Conservation (phyloP, 2,329 filamentous ascomycete species). For the Malbranchea zuffiana region DNA sequence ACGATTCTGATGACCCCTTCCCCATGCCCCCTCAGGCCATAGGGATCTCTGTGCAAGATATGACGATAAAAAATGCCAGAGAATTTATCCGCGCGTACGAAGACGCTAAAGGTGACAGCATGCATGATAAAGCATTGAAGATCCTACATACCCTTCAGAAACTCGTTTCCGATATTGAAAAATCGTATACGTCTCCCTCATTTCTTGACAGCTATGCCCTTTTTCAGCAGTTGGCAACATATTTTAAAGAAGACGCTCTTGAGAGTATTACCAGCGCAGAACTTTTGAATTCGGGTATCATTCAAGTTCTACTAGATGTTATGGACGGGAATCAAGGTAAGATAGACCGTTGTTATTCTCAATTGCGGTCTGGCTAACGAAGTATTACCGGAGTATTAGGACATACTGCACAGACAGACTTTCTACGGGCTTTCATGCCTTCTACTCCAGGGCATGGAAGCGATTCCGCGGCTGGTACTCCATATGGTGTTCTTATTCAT, state of each 20-base stretch:
- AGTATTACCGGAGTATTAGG: background rate
- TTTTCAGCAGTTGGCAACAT: conserved; percentile 64
- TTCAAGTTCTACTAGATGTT: conserved; percentile 69
- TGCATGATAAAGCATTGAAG: conserved; percentile 66
- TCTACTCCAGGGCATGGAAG: conserved; percentile 51
- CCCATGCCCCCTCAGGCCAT: conserved; percentile 26
- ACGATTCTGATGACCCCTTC: conserved; percentile 44
- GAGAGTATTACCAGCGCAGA: conserved; percentile 95
- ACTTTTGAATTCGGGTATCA: conserved; percentile 78
- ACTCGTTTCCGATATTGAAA: conserved; percentile 60
- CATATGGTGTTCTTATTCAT: conserved; percentile 81
- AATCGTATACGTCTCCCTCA: conserved; percentile 50
- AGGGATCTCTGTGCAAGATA: conserved; percentile 50
- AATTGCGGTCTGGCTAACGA: conserved; percentile 3
- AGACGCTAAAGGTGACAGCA: conserved; percentile 57
- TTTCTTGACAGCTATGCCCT: conserved; percentile 48
- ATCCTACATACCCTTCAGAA: conserved; percentile 63
- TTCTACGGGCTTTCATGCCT: conserved; percentile 86
- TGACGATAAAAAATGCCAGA: conserved; percentile 66
- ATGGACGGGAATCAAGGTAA: conserved; percentile 58
- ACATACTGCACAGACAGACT: conserved; percentile 60
- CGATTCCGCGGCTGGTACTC: conserved; percentile 60
- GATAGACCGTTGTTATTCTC: conserved; percentile 9
- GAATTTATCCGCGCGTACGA: conserved; percentile 78
- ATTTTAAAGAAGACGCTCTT: conserved; percentile 79